Evolutionary conservation across 257 asterid genomes (phyloP).

Genomic region (Solanum sitiens): DNA sequence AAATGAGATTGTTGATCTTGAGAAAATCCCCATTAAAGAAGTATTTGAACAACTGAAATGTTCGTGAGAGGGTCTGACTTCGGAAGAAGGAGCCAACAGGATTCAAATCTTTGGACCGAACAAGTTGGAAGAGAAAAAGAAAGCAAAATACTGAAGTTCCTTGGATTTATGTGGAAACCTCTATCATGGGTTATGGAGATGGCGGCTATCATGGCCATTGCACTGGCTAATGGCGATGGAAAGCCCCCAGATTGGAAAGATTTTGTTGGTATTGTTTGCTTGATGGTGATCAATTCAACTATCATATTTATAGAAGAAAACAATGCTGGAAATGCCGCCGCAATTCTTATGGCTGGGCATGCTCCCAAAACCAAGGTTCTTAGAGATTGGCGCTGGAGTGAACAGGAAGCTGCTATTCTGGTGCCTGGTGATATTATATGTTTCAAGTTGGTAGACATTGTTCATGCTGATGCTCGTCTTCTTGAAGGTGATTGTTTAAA

Average conservation of each 20-base stretch:
- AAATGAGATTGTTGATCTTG: slow-evolving; percentile 88
- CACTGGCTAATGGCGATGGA: slow-evolving; percentile 82
- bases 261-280: slow-evolving; percentile 78
- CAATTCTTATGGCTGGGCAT: slow-evolving; percentile 99
- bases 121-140: slow-evolving; percentile 97
- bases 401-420: slow-evolving; percentile 83
- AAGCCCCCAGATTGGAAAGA: slow-evolving; percentile 98
- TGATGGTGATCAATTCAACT: slow-evolving; percentile 95
- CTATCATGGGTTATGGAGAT: slow-evolving; percentile 99
- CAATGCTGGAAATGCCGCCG: slow-evolving; percentile 99
- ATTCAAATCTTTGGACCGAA: slow-evolving; percentile 88
- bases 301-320: slow-evolving; percentile 96
- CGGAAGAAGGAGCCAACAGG: slow-evolving; percentile 82
- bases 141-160: slow-evolving; percentile 87
- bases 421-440: slow-evolving; percentile 96
- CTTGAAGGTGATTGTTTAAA: slow-evolving; percentile 94
- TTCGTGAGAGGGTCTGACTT: slow-evolving; percentile 62
- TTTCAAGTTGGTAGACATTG: slow-evolving; percentile 73
- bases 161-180: slow-evolving; percentile 99
- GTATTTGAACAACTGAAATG: slow-evolving; percentile 93
- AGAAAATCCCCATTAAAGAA: slow-evolving; percentile 93
- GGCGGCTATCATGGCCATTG: slow-evolving; percentile 96
- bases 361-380: slow-evolving; percentile 99
- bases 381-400: slow-evolving; percentile 86
- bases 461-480: slow-evolving; percentile 98